Evolutionary conservation across 495 filamentous ascomycete species (phyloP).

Genomic region (Glutinoglossum americanum): DNA sequence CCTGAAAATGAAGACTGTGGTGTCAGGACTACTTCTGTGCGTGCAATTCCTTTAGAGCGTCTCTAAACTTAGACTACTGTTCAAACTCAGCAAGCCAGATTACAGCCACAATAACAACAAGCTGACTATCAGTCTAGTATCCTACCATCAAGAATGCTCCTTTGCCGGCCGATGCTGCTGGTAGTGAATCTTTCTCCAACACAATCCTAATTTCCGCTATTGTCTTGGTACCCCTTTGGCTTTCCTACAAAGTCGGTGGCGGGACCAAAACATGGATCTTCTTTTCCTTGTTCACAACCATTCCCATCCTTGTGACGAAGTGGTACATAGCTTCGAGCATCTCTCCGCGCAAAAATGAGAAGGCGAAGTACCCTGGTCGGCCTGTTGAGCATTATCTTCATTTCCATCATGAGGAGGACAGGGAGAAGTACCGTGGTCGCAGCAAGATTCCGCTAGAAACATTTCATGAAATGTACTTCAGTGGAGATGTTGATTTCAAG

Average conservation of each 20-base stretch:
- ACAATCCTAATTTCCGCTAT: conserved; percentile 33
- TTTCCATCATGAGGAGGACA: conserved; percentile 57
- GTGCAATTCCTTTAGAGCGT: conserved; percentile 12
- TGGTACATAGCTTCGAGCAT: conserved; percentile 46
- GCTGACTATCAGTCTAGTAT: conserved; percentile 38
- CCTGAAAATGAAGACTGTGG: conserved; percentile 46
- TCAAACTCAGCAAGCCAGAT: conserved; percentile 14
- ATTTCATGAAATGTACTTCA: conserved; percentile 80
- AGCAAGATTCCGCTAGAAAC: conserved; percentile 73
- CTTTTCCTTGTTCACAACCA: conserved; percentile 37
- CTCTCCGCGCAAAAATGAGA: conserved; percentile 58
- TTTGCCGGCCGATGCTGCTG: conserved; percentile 53
- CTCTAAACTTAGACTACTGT: background rate
- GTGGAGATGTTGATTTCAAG: conserved; percentile 69
- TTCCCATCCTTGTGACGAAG: conserved; percentile 49
- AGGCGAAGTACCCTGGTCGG: conserved; percentile 51
- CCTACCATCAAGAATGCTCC: conserved; percentile 63
- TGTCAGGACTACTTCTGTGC: conserved; percentile 49
- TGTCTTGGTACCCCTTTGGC: conserved; percentile 37
- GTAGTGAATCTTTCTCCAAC: conserved; percentile 52
- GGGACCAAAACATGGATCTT: conserved; percentile 53
- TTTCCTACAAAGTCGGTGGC: conserved; percentile 46
- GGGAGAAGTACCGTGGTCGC: conserved; percentile 47
- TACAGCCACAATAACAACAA: conserved; percentile 16
- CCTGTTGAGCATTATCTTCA: conserved; percentile 68